These are phyloP conservation scores for Fistulina hepatica DNA, from an alignment of 1,284 basidiomycete genomes.

Conservation along the genomic window DNA sequence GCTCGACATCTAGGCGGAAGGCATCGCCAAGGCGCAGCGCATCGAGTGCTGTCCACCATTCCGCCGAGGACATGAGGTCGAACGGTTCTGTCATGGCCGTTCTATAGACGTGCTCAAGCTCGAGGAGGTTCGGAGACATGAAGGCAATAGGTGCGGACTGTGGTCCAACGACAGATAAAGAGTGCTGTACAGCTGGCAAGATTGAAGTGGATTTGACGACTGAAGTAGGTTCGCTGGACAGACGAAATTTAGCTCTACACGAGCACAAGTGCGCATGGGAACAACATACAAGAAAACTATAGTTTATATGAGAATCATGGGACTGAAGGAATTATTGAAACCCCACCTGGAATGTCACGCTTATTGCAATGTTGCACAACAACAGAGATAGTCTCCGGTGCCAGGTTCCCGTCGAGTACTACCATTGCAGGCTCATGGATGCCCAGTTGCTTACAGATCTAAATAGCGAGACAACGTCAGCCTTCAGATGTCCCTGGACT, in stretches of 20 bases:
- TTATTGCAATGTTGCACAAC: constrained; percentile 42
- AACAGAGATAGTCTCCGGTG: constrained; percentile 37
- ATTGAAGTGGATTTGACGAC: constrained; percentile 66
- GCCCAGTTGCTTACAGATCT: constrained; percentile 35
- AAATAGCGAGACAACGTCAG: constrained; percentile 10
- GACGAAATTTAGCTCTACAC: constrained; percentile 1
- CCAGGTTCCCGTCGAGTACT: constrained; percentile 78
- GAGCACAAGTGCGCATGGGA: background rate
- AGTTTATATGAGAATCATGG: constrained; percentile 1
- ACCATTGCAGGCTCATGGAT: constrained; percentile 48
- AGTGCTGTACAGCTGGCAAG: constrained; percentile 45
- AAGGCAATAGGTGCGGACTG: constrained; percentile 45
- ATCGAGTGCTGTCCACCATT: constrained; percentile 61
- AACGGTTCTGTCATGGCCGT: constrained; percentile 34
- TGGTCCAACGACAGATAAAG: constrained; percentile 14
- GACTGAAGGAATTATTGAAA: constrained; percentile 1
- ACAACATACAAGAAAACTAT: constrained; percentile 55
- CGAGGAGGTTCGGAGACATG: constrained; percentile 71
- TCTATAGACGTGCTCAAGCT: constrained; percentile 59
- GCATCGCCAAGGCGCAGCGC: constrained; percentile 46
- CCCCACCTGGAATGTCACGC: constrained; percentile 43
- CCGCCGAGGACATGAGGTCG: constrained; percentile 38
- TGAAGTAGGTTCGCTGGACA: constrained; percentile 75
- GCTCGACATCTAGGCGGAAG: constrained; percentile 56
- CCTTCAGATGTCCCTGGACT: constrained; percentile 2